A percentile compares a stretch with the other conserved stretches of the same genome.
These are phyloP conservation scores for Solioccasus polychromus DNA, from an alignment of 768 basidiomycete species.

Conservation along the genomic window DNA sequence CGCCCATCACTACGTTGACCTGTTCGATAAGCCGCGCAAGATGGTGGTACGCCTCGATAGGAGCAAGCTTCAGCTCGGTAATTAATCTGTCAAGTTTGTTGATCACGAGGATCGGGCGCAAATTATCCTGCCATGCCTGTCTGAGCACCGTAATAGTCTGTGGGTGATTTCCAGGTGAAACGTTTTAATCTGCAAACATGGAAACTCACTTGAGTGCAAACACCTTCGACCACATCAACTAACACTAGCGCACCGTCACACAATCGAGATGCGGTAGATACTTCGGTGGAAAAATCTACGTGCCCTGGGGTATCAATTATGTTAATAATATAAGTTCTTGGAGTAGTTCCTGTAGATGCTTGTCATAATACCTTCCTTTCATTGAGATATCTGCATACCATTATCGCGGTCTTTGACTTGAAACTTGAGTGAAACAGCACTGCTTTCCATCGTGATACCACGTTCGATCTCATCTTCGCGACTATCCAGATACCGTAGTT, in stretches of 20 bases:
- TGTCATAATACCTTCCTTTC: slow-evolving; percentile 27
- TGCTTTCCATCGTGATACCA: slow-evolving; percentile 99
- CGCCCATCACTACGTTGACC: slow-evolving; percentile 97
- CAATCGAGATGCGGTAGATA: slow-evolving; percentile 88
- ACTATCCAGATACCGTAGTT: slow-evolving; percentile 92
- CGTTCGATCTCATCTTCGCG: slow-evolving; percentile 96
- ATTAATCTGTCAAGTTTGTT: slow-evolving; percentile 96
- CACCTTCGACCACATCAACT: slow-evolving; percentile 96
- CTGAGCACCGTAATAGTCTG: slow-evolving; percentile 94
- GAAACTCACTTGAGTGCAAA: slow-evolving; percentile 85
- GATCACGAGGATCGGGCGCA: slow-evolving; percentile 91
- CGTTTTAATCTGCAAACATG: neutral
- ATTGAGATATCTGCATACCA: slow-evolving; percentile 45
- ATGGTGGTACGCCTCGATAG: slow-evolving; percentile 92
- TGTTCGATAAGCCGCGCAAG: slow-evolving; percentile 92
- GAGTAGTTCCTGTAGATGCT: slow-evolving; percentile 46
- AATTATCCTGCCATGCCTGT: slow-evolving; percentile 89
- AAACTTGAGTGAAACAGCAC: slow-evolving; percentile 88
- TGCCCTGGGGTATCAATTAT: slow-evolving; percentile 99
- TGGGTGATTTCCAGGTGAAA: neutral
- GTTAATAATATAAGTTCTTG: slow-evolving; percentile 81
- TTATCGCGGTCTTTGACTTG: slow-evolving; percentile 67
- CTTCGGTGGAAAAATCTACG: slow-evolving; percentile 97
- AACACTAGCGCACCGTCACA: slow-evolving; percentile 95
- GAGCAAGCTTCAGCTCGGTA: slow-evolving; percentile 88